Evolutionary conservation across 768 basidiomycete species (phyloP), one percentile per base, ranked within the genome.

Genomic region (Cytidiella melzeri): DNA sequence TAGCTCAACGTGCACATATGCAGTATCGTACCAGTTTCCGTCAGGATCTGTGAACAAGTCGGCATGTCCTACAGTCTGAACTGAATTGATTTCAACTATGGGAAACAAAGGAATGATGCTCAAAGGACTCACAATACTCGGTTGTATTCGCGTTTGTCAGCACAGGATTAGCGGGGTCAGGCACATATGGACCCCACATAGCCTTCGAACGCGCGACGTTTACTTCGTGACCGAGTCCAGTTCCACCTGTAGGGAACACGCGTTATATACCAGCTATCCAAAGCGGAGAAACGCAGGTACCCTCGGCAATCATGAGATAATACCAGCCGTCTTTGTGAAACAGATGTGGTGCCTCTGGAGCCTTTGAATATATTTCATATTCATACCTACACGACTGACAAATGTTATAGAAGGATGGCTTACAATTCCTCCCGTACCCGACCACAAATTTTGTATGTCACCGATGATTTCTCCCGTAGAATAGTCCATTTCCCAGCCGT

Each of bases 401-500:
- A n/a, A n/a, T n/a, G n/a, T n/a, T n/a, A n/a, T n/a, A n/a, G n/a
- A n/a, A n/a, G n/a, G n/a, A 6, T 10, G 34, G 28, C 50, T 24
- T 24, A 51, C 50, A 18, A 41, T 15, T 5, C 41, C 45, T 3
- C 40, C 39, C 15, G 44, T 54, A 11, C 57, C 57, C 9, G 52
- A 54, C 27, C 37, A 43, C 10, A 59, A 44, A 37, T 53, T 46
- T 19, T 57, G 52, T 30, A 46, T 41, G 20, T 54, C 58, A 20
- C 45, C 47, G 5, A 42, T 34, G 27, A 45, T 53, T 23, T 46
- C 40, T 19, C 41, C 42, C 25, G 51, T 30, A 28, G 26, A 21
- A 20, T 41, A 41, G 46, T 53, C 25, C 10, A 43, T 48, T 21
- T 41, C 28, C 28, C 24, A 39, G 45, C 36, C 15, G 6, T 15